Evolutionary conservation across 2,329 filamentous ascomycete species (phyloP), one percentile per base, ranked within the genome.

Genomic region (Fusarium begoniae): DNA sequence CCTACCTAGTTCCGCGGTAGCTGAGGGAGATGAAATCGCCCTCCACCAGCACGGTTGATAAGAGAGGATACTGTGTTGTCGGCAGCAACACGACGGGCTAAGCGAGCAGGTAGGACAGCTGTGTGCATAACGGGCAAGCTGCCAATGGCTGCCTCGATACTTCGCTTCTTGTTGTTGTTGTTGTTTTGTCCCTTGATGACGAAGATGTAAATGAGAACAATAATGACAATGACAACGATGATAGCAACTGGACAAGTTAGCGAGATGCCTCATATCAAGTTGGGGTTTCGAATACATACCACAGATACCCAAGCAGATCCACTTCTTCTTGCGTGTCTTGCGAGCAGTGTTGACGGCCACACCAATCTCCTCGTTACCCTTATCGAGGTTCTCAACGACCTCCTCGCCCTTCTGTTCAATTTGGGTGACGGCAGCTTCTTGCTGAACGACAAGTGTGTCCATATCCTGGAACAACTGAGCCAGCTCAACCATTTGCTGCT

Each of bases 341-440:
- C 92, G 88, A 14, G 96, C 96, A 76, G 94, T 97, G 70, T 89
- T 87, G 72, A 98, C 93, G 18, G 95, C 95, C n/a, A 89, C 89
- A 44, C 88, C 91, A 68, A 98, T 93, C 82, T 98, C 91, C 72
- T 90, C 89, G 80, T 96, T 98, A 74, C 92, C 96, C 82, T 96
- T 93, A 79, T 92, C 90, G 54, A 98, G 89, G 82, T 98, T 94
- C 66, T 93, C 91, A 55, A 93, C 90, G 44, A 96, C 93, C 80
- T 97, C 93, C 83, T 97, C 93, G 43, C 91, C 94, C 84, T 96
- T 94, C 79, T 92, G 89, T 84, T 98, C 94, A 78, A 98, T 97
- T 76, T 94, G 90, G 73, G 89, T 86, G 41, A 98, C 90, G 37
- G 92, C 88, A 22, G 89, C 91, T 78, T 98, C 95, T 83, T 98